Percentiles rank a stretch among this genome's conserved stretches.
These are phyloP conservation scores for Lumnitzera littorea DNA, from an alignment of 345 rosid genomes.

Conservation along the genomic window DNA sequence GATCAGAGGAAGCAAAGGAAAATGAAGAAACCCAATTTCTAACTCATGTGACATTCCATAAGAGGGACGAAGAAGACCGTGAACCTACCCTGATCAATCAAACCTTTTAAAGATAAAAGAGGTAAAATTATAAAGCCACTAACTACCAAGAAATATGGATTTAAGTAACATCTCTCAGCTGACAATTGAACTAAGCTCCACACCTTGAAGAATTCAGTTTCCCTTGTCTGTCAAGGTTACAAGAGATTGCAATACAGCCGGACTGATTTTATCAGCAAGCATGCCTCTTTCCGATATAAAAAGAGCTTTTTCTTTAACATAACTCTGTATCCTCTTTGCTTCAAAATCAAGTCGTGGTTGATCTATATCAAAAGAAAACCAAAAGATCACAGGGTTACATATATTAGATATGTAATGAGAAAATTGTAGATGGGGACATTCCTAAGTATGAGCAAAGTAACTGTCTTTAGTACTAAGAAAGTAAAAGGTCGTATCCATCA, in stretches of 20 bases:
- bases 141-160: too few relatives aligned
- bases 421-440: background rate
- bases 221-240: constrained; percentile 55
- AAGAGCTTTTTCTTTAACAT: constrained; percentile 62
- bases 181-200: too few relatives aligned
- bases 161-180: too few relatives aligned
- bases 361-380: constrained; percentile 27
- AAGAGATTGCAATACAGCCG: constrained; percentile 53
- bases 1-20: too few relatives aligned
- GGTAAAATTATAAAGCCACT: too few relatives aligned
- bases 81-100: too few relatives aligned
- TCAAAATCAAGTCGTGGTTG: constrained; percentile 51
- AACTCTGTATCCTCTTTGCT: constrained; percentile 64
- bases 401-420: background rate
- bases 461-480: too few relatives aligned
- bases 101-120: too few relatives aligned
- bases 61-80: too few relatives aligned
- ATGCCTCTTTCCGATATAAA: constrained; percentile 60
- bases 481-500: too few relatives aligned
- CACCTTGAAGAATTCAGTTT: constrained; percentile 20
- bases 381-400: background rate
- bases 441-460: background rate
- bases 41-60: too few relatives aligned
- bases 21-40: too few relatives aligned
- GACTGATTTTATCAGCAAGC: constrained; percentile 63